phyloP scores from a whole-genome alignment of 2,329 filamentous ascomycete genomes.

The Eurotiales sp. region DNA sequence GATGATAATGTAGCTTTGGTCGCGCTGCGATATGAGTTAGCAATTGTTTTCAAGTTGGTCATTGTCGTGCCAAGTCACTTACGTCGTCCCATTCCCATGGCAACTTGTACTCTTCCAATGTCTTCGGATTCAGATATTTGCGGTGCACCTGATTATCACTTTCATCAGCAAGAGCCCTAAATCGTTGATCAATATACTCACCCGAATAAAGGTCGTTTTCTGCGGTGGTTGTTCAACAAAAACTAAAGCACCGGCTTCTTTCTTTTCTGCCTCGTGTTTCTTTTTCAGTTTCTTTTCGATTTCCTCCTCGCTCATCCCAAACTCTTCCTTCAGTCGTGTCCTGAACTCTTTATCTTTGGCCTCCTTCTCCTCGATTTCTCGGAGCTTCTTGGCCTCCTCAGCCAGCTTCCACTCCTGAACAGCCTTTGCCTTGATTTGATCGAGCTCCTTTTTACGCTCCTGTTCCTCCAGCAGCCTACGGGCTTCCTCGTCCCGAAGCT shows the following conservation, averaged over 20 bases:
- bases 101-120: constrained; percentile 42
- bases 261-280: constrained; percentile 25
- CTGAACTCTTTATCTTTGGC: constrained; percentile 50
- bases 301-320: constrained; percentile 40
- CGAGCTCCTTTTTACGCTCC: constrained; percentile 29
- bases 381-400: constrained; percentile 47
- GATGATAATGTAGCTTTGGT: constrained; percentile 68
- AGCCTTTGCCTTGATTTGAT: constrained; percentile 48
- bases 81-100: constrained; percentile 48
- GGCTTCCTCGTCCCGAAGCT: constrained; percentile 43
- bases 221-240: constrained; percentile 14
- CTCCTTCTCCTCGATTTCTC: constrained; percentile 49
- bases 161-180: background rate
- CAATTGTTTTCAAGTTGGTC: too few species aligned
- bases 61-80: too few species aligned
- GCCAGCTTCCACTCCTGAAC: constrained; percentile 52
- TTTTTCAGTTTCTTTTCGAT: constrained; percentile 41
- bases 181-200: constrained; percentile 19
- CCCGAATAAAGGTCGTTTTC: constrained; percentile 43
- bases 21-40: constrained; percentile 45
- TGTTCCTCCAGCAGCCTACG: constrained; percentile 33
- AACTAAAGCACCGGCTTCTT: constrained; percentile 10
- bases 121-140: constrained; percentile 44
- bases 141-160: constrained; percentile 37
- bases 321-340: constrained; percentile 36